These are phyloP conservation scores for Macroventuria anomochaeta DNA, from an alignment of 2,329 filamentous ascomycete genomes.

Conservation along the genomic window DNA sequence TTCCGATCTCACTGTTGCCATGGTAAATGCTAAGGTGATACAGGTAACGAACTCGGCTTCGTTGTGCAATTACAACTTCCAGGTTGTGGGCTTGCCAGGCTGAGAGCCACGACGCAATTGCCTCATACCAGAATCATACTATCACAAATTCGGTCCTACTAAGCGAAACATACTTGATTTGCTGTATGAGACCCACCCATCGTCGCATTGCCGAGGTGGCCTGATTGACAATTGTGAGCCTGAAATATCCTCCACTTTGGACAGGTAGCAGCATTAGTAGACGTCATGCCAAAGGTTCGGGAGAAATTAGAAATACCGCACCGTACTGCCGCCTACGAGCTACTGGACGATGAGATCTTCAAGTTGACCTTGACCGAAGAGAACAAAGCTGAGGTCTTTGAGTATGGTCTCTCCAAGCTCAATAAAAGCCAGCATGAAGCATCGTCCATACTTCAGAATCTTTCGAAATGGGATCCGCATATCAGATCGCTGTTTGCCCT, in stretches of 20 bases:
- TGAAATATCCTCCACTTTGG: too few relatives aligned
- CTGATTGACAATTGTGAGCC: neutral
- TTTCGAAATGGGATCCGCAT: constrained; percentile 14
- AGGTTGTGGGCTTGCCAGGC: constrained; percentile 5
- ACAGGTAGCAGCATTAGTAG: neutral
- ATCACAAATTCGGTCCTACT: neutral
- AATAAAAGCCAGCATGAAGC: constrained; percentile 8
- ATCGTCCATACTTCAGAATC: constrained; percentile 7
- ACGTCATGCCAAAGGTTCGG: neutral
- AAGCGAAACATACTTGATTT: constrained; percentile 3
- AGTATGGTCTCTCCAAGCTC: constrained; percentile 14
- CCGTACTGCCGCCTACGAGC: constrained; percentile 3
- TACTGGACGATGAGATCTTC: constrained; percentile 16
- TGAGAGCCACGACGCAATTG: neutral
- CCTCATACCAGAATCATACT: neutral
- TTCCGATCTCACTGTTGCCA: neutral
- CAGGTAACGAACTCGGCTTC: neutral
- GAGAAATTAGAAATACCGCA: neutral
- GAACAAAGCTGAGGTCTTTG: constrained; percentile 23
- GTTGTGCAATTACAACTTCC: constrained; percentile 12
- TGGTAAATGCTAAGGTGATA: neutral
- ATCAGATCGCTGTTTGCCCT: constrained; percentile 5
- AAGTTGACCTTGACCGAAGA: constrained; percentile 9
- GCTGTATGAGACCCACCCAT: neutral
- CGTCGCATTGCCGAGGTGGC: neutral